These are phyloP conservation scores for Kickxella alabastrina DNA, from an alignment of 192 early-diverging fungal species.

Conservation along the genomic window DNA sequence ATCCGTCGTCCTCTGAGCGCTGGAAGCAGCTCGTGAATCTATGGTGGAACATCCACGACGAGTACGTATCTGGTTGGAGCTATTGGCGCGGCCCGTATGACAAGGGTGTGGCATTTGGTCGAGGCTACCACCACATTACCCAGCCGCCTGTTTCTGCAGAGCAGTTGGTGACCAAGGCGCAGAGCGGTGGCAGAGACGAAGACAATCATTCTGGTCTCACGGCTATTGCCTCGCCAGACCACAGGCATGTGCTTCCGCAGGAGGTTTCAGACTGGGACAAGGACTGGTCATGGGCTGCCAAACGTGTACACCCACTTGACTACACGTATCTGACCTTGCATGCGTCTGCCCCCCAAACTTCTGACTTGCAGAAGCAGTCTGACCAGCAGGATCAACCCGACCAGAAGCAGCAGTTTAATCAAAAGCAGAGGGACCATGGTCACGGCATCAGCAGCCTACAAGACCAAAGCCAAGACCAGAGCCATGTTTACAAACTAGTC, in stretches of 20 bases:
- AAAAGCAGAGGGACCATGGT: background rate
- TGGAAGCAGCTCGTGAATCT: constrained; percentile 56
- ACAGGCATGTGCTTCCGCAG: background rate
- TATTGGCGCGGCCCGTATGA: constrained; percentile 38
- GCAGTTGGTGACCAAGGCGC: background rate
- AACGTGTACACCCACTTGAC: constrained; percentile 50
- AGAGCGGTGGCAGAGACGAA: background rate
- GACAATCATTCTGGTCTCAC: background rate
- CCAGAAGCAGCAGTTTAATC: background rate
- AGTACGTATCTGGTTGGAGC: constrained; percentile 51
- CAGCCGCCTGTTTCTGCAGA: constrained; percentile 7
- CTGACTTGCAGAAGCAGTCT: background rate
- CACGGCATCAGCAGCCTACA: no score
- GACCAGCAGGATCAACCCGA: background rate
- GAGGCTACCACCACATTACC: constrained; percentile 36
- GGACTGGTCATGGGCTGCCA: constrained; percentile 50
- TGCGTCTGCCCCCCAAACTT: background rate
- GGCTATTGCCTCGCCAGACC: background rate
- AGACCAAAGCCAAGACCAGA: no score
- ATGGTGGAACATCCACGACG: constrained; percentile 75
- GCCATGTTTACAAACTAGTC: no score
- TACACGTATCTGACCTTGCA: constrained; percentile 38
- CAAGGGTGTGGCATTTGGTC: constrained; percentile 40
- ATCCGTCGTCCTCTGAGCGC: constrained; percentile 34
- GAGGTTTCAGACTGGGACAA: constrained; percentile 54